These are phyloP conservation scores for Alternaria tenuissima DNA, from an alignment of 2,329 filamentous ascomycete genomes.

Conservation along the genomic window DNA sequence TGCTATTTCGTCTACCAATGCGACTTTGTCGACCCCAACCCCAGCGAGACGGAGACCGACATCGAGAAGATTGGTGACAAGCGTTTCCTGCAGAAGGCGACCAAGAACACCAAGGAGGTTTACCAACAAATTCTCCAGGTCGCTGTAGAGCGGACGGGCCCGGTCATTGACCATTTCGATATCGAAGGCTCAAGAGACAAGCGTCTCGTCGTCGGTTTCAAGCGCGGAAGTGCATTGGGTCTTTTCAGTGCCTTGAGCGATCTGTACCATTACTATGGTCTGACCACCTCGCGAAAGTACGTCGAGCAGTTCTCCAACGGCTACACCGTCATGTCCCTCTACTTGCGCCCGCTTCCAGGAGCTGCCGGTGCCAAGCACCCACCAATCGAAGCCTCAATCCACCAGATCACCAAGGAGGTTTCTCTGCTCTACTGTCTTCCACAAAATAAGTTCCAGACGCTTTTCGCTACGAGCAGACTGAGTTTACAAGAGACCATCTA, in stretches of 20 bases:
- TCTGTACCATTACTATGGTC: slow-evolving; percentile 97
- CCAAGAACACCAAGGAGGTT: slow-evolving; percentile 91
- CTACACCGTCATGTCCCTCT: slow-evolving; percentile 95
- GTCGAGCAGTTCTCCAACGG: slow-evolving; percentile 98
- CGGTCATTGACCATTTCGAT: slow-evolving; percentile 97
- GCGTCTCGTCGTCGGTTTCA: slow-evolving; percentile 92
- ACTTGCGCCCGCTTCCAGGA: slow-evolving; percentile 75
- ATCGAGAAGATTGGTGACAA: slow-evolving; percentile 92
- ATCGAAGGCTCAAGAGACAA: slow-evolving; percentile 92
- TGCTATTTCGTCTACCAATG: slow-evolving; percentile 99
- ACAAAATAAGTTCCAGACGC: slow-evolving; percentile 91
- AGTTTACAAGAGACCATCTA: slow-evolving; percentile 98
- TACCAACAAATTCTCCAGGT: slow-evolving; percentile 93
- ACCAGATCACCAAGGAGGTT: slow-evolving; percentile 99
- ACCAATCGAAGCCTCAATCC: slow-evolving; percentile 90
- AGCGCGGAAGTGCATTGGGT: slow-evolving; percentile 87
- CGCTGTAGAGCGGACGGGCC: slow-evolving; percentile 84
- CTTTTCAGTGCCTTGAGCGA: slow-evolving; percentile 95
- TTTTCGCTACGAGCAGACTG: slow-evolving; percentile 85
- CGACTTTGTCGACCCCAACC: slow-evolving; percentile 80
- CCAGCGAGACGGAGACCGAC: slow-evolving; percentile 79
- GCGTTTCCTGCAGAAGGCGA: slow-evolving; percentile 95
- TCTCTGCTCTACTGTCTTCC: slow-evolving; percentile 97
- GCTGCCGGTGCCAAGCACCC: slow-evolving; percentile 64
- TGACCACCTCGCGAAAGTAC: slow-evolving; percentile 96